Evolutionary conservation across 306 rosid genomes (phyloP), one percentile per base, ranked within the genome.

Genomic region (Castanea mollissima): DNA sequence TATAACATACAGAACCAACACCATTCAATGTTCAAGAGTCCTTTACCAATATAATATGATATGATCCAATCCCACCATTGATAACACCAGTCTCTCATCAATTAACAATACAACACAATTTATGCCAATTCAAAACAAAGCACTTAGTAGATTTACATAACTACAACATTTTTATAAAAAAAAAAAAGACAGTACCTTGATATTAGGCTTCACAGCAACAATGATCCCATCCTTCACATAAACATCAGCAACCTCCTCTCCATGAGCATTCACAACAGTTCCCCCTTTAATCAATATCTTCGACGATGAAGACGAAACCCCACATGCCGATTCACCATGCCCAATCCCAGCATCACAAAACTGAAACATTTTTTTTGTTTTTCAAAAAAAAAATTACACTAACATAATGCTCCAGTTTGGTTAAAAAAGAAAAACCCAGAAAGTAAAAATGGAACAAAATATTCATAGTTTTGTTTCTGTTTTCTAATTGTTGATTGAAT

Each of bases 201-300:
- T 90, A 74, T 85, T 78, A 55, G 97, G 97, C 81, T 86, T 84
- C 52, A 94, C 89, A 12, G 95, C 89, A 76, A 92, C 80, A 64
- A 92, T 90, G 68, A 91, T 79, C 16, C 95, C 99, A 71, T 89
- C 91, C 79, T 91, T 86, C 8, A 92, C 90, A 79, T 92, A 94
- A 75, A 94, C 97, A 85, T 92, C 97, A 54, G 99, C 97, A 74
- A 87, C 18, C 76, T 94, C 93, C 83, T 75, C 89, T 19, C 83
- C 86, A 68, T 92, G 92, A 85, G 97, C 97, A 81, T 94, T 94
- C 34, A 91, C 97, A 12, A 94, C 95, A 3, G 83, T 86, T 23
- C 97, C 97, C 4, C 97, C 97, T 76, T 88, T 94, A 54, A 94
- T 91, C 89, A 94, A 79, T 79, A 94, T 67, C 85, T 88, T 90